Percentiles rank a stretch among this genome's conserved stretches.
These are phyloP conservation scores for Xylariaceae sp. DNA, from an alignment of 2,329 filamentous ascomycete species.

Conservation along the genomic window DNA sequence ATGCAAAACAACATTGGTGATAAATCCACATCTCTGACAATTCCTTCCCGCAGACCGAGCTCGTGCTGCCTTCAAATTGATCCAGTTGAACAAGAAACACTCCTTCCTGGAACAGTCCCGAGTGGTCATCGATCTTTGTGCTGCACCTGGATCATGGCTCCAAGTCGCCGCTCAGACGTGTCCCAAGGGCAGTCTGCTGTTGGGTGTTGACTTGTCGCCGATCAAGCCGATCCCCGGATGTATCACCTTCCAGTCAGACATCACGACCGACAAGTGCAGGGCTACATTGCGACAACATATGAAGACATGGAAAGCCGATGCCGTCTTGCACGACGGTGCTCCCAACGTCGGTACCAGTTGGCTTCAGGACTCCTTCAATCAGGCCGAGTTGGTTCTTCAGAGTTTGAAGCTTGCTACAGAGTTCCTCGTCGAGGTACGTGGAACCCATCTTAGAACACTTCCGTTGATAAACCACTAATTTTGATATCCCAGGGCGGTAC, in stretches of 20 bases:
- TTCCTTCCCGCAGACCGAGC: constrained; percentile 57
- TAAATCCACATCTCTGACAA: background rate
- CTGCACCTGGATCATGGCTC: constrained; percentile 94
- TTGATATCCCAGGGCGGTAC: constrained; percentile 66
- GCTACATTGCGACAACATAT: constrained; percentile 84
- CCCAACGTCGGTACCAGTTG: constrained; percentile 97
- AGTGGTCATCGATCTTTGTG: constrained; percentile 94
- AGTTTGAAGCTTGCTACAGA: constrained; percentile 92
- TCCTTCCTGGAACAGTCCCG: constrained; percentile 95
- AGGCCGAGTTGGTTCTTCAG: constrained; percentile 87
- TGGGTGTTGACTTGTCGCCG: constrained; percentile 89
- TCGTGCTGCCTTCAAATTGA: constrained; percentile 94
- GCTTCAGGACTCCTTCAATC: constrained; percentile 97
- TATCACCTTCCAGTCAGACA: constrained; percentile 96
- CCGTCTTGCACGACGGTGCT: constrained; percentile 92
- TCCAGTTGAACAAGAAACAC: constrained; percentile 99
- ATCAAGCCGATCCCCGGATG: constrained; percentile 94
- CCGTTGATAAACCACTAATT: too few relatives aligned
- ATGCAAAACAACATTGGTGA: background rate
- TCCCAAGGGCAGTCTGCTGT: constrained; percentile 83
- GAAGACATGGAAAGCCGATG: constrained; percentile 95
- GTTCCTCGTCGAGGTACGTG: constrained; percentile 42
- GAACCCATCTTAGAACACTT: too few relatives aligned
- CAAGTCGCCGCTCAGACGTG: constrained; percentile 95
- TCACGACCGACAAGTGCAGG: constrained; percentile 94